A percentile compares a stretch with the other conserved stretches of the same genome.
These are phyloP conservation scores for Populus hybrid DNA, from an alignment of 441 rosid genomes.

Conservation along the genomic window DNA sequence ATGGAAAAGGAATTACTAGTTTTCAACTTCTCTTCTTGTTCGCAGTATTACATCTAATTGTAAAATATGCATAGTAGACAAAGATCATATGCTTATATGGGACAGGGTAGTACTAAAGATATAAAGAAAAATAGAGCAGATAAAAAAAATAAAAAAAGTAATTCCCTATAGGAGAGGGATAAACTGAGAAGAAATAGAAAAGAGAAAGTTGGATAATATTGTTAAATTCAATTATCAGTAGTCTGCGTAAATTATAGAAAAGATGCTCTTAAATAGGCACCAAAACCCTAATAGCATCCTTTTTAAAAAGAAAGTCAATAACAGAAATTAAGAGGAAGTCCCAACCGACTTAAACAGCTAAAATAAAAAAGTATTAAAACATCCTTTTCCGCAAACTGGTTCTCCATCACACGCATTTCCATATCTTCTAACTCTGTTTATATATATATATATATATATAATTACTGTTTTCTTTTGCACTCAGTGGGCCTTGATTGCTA, in stretches of 20 bases:
- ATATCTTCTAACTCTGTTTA: not conserved
- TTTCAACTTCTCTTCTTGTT: not conserved
- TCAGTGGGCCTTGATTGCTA: conserved; percentile 91
- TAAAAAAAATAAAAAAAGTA: not conserved
- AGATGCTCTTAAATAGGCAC: not conserved
- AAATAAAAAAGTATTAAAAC: not conserved
- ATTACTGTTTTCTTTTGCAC: conserved; percentile 13
- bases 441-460: too few relatives aligned
- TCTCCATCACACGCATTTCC: not conserved
- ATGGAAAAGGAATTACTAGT: not conserved
- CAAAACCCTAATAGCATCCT: not conserved
- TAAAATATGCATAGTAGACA: not conserved
- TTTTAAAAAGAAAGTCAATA: not conserved
- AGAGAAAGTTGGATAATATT: not conserved
- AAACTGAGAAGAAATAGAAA: not conserved
- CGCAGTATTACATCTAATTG: not conserved
- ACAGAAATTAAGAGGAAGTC: not conserved
- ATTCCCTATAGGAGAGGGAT: not conserved
- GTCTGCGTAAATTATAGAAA: not conserved
- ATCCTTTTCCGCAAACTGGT: not conserved
- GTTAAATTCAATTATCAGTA: not conserved
- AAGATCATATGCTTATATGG: not conserved
- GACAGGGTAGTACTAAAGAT: not conserved
- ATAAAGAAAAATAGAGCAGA: not conserved
- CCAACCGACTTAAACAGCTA: not conserved